Evolutionary conservation across 1,139 yeast species (phyloP).

Genomic region (Lodderomyces theae): DNA sequence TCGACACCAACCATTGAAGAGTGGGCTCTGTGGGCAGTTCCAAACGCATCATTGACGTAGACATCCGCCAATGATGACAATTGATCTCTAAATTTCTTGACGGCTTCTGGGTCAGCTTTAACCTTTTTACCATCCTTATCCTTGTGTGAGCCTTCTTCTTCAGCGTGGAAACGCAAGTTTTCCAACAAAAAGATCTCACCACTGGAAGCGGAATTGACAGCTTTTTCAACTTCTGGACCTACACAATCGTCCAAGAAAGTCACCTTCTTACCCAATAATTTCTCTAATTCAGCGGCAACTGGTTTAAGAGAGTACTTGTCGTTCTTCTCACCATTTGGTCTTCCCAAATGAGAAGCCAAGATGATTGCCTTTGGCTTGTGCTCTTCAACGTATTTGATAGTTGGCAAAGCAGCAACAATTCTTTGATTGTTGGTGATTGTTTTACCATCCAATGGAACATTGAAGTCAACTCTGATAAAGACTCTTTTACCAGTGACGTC

Average conservation of each 20-base stretch:
- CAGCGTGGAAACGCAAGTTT: slow-evolving; percentile 96
- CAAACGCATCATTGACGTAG: slow-evolving; percentile 95
- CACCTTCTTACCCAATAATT: slow-evolving; percentile 66
- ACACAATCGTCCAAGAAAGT: slow-evolving; percentile 84
- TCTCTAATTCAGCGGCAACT: slow-evolving; percentile 80
- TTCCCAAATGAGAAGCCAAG: slow-evolving; percentile 94
- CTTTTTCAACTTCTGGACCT: slow-evolving; percentile 78
- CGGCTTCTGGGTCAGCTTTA: slow-evolving; percentile 83
- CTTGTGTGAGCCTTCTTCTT: slow-evolving; percentile 82
- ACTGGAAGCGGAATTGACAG: slow-evolving; percentile 63
- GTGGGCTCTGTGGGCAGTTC: slow-evolving; percentile 99
- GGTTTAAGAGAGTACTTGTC: slow-evolving; percentile 89
- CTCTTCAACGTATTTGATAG: slow-evolving; percentile 88
- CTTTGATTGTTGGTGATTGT: slow-evolving; percentile 98
- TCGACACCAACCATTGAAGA: slow-evolving; percentile 97
- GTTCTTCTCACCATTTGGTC: slow-evolving; percentile 89
- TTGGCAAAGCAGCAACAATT: slow-evolving; percentile 97
- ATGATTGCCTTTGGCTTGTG: slow-evolving; percentile 85
- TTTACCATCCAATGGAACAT: slow-evolving; percentile 94
- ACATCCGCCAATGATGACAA: slow-evolving; percentile 91
- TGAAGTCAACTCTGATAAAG: slow-evolving; percentile 95
- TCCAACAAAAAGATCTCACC: slow-evolving; percentile 84
- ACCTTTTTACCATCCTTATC: slow-evolving; percentile 80
- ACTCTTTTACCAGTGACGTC: slow-evolving; percentile 85
- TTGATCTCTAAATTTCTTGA: slow-evolving; percentile 79